Evolutionary conservation across 2,329 filamentous ascomycete species (phyloP), one percentile per base, ranked within the genome.

Genomic region (Trichoderma koningiopsis): DNA sequence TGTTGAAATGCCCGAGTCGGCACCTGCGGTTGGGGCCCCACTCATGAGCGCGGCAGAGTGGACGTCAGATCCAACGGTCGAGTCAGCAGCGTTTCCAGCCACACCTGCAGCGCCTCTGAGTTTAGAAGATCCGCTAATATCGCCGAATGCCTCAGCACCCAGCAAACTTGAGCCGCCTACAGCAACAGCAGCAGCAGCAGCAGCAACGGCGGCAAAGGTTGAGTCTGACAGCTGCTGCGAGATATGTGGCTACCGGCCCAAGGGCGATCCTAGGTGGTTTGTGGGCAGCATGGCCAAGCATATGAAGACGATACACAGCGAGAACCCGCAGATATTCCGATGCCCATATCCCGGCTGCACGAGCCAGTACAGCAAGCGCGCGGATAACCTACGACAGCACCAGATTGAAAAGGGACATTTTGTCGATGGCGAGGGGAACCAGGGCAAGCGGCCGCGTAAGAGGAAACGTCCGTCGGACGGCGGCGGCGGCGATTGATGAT

Each of bases 241-340:
- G 27, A 77, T 86, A 22, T 88, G 86, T 70, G 84, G 83, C 3
- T 88, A 88, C 76, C 80, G 84, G 11, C 86, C 86, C 1, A 86
- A 84, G 71, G 86, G 86, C 4, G 81, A 86, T 60, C 85, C 86
- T n/a, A 81, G 83, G 69, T 88, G 86, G 86, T 88, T 87, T 74
- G 83, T 83, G 56, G 85, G 85, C 6, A 87, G 84, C 74, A 86
- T 88, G 85, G 82, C 85, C 60, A 88, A 87, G 76, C 86, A 88
- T 75, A 86, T 81, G 78, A 86, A 84, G 75, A 78, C 84, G 70
- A 83, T 86, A 75, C 86, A 88, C 76, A 77, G 77, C 14, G 80
- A 78, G 3, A 84, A 83, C 43, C 83, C 84, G 8, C 79, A 80
- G 70, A 85, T 87, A 56, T 88, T 85, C 76, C 80, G 80, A 70